These are phyloP conservation scores for Trichosporon sp. DNA, from an alignment of 1,284 basidiomycete genomes.

Conservation along the genomic window DNA sequence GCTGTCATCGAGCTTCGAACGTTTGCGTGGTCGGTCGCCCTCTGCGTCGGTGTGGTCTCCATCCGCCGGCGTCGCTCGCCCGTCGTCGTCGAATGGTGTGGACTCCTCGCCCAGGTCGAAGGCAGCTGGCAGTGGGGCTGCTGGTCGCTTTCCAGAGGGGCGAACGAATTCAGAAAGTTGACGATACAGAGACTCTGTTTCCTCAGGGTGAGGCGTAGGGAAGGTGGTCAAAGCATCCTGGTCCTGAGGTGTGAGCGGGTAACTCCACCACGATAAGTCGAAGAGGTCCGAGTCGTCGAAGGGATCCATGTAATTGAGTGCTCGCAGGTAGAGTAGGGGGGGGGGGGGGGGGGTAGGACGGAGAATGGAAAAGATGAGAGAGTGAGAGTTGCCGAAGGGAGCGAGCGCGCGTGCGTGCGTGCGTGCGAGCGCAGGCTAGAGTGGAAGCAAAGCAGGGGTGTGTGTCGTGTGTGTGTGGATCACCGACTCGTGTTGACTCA, in stretches of 20 bases:
- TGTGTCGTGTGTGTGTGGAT: neutral
- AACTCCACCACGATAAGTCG: neutral
- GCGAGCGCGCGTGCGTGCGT: neutral
- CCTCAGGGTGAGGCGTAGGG: slow-evolving; percentile 67
- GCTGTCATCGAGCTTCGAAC: slow-evolving; percentile 17
- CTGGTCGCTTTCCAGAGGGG: slow-evolving; percentile 41
- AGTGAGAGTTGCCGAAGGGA: neutral
- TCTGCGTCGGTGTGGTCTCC: slow-evolving; percentile 20
- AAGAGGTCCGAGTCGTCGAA: slow-evolving; percentile 2
- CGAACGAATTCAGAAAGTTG: slow-evolving; percentile 58
- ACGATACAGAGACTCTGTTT: slow-evolving; percentile 59
- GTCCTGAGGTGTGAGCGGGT: slow-evolving; percentile 55
- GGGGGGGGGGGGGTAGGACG: neutral
- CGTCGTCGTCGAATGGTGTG: slow-evolving; percentile 17
- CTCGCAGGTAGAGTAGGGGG: neutral
- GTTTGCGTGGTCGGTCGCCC: slow-evolving; percentile 29
- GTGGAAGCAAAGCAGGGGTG: slow-evolving; percentile 1
- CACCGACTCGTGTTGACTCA: slow-evolving; percentile 44
- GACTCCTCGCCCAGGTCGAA: slow-evolving; percentile 30
- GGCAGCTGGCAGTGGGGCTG: slow-evolving; percentile 25
- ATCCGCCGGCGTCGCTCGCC: neutral
- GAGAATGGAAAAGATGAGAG: neutral
- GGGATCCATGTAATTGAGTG: neutral
- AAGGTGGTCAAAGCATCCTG: slow-evolving; percentile 68
- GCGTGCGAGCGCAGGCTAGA: neutral